A percentile compares a stretch with the other conserved stretches of the same genome.
Evolutionary conservation across 2,329 filamentous ascomycete genomes (phyloP).

Genomic region (Colletotrichum shisoi): DNA sequence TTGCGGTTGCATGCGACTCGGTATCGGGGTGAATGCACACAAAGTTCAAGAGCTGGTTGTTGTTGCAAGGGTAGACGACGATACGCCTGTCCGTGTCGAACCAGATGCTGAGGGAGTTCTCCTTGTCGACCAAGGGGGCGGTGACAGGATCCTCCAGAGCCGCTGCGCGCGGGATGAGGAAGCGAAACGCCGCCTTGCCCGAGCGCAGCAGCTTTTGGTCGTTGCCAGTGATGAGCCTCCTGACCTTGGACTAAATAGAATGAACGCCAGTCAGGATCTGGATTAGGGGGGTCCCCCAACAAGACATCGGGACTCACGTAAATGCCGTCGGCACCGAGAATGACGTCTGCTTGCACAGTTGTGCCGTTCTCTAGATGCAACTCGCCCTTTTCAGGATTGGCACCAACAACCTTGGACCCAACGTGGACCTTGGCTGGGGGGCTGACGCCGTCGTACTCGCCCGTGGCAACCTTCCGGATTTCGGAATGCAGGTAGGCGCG

Average conservation of each 20-base stretch:
- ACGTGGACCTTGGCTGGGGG: slow-evolving; percentile 52
- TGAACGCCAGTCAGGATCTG: not conserved
- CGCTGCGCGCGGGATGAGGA: slow-evolving; percentile 53
- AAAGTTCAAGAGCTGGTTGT: slow-evolving; percentile 58
- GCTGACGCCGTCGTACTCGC: slow-evolving; percentile 48
- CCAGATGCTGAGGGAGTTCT: slow-evolving; percentile 51
- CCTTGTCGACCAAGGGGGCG: slow-evolving; percentile 45
- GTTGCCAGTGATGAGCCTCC: slow-evolving; percentile 42
- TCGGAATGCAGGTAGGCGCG: slow-evolving; percentile 60
- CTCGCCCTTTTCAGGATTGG: slow-evolving; percentile 52
- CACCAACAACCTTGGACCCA: slow-evolving; percentile 53
- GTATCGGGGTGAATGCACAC: slow-evolving; percentile 61
- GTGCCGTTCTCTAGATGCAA: slow-evolving; percentile 58
- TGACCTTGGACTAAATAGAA: slow-evolving; percentile 40
- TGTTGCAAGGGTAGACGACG: slow-evolving; percentile 57
- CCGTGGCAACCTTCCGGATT: slow-evolving; percentile 56
- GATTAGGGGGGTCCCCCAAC: slow-evolving; percentile 41
- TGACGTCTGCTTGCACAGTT: slow-evolving; percentile 55
- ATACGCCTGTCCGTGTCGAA: slow-evolving; percentile 54
- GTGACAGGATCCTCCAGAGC: slow-evolving; percentile 49
- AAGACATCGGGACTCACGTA: slow-evolving; percentile 47
- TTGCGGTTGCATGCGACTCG: slow-evolving; percentile 48
- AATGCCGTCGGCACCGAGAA: slow-evolving; percentile 65
- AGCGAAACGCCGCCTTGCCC: slow-evolving; percentile 65
- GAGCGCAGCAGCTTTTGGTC: slow-evolving; percentile 50